These are phyloP conservation scores for Eucalyptus shirleyi DNA, from an alignment of 345 rosid species.

Conservation along the genomic window DNA sequence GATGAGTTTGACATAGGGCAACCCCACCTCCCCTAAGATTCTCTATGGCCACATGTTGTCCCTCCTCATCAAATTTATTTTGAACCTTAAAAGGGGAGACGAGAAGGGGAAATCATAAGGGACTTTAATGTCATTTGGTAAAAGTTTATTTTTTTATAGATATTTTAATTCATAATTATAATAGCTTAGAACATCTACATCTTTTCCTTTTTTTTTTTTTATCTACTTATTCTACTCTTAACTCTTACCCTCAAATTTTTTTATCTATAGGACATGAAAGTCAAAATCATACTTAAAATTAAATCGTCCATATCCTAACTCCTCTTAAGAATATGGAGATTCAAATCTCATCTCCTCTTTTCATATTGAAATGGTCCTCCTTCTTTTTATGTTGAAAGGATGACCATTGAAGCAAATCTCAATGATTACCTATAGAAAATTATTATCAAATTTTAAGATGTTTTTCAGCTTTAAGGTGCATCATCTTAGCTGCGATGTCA, in stretches of 20 bases:
- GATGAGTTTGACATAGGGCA: neutral
- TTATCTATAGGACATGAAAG: rapidly evolving
- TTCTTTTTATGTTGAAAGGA: rapidly evolving
- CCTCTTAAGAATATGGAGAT: rapidly evolving
- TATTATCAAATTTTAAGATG: neutral
- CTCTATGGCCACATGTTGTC: neutral
- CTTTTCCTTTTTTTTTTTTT: too few relatives aligned
- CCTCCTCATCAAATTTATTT: neutral
- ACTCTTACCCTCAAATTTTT: rapidly evolving
- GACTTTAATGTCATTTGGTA: rapidly evolving
- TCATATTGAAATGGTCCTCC: rapidly evolving
- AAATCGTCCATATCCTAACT: rapidly evolving
- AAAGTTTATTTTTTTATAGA: neutral
- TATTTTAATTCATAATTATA: rapidly evolving
- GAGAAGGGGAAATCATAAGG: neutral
- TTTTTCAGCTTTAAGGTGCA: rapidly evolving
- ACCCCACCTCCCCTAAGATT: neutral
- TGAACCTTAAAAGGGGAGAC: neutral
- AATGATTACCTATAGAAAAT: rapidly evolving
- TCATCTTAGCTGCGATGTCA: too few relatives aligned
- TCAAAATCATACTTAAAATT: rapidly evolving
- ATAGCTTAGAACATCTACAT: neutral
- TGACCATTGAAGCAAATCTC: rapidly evolving
- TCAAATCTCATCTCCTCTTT: rapidly evolving
- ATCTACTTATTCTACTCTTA: rapidly evolving